Percentiles rank a stretch among this genome's conserved stretches.
Evolutionary conservation across 148 eudicot genomes (phyloP).

Genomic region (Silene conica): DNA sequence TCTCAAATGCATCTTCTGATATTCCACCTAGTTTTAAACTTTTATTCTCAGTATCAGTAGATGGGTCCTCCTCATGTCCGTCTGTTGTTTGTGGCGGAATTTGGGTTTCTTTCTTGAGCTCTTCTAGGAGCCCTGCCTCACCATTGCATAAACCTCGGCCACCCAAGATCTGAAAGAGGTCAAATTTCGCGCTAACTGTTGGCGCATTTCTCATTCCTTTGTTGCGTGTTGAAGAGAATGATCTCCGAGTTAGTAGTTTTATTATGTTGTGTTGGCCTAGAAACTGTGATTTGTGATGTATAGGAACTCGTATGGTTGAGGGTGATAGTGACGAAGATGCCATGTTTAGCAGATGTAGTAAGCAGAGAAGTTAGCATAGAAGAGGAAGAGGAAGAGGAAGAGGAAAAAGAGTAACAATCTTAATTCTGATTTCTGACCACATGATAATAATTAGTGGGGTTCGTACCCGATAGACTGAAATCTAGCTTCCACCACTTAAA

Average conservation of each 20-base stretch:
- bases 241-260: constrained; percentile 24
- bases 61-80: neutral
- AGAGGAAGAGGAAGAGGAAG: constrained; percentile 13
- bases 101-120: constrained; percentile 42
- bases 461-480: neutral
- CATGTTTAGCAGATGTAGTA: constrained; percentile 7
- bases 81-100: constrained; percentile 20
- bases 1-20: constrained; percentile 59
- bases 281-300: constrained; percentile 45
- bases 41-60: neutral
- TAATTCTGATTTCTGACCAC: constrained; percentile 35
- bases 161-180: constrained; percentile 61
- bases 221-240: constrained; percentile 13
- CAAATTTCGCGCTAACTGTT: constrained; percentile 50
- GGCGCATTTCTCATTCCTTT: constrained; percentile 16
- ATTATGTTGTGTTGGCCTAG: constrained; percentile 44
- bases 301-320: constrained; percentile 34
- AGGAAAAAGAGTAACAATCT: neutral
- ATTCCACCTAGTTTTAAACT: constrained; percentile 23
- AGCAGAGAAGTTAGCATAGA: neutral
- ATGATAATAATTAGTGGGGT: constrained; percentile 11
- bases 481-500: constrained; percentile 4
- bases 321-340: constrained; percentile 49
- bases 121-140: constrained; percentile 61
- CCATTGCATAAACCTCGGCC: constrained; percentile 94